phyloP scores from a whole-genome alignment of 2,329 filamentous ascomycete genomes.

The Colletotrichum spaethianum region DNA sequence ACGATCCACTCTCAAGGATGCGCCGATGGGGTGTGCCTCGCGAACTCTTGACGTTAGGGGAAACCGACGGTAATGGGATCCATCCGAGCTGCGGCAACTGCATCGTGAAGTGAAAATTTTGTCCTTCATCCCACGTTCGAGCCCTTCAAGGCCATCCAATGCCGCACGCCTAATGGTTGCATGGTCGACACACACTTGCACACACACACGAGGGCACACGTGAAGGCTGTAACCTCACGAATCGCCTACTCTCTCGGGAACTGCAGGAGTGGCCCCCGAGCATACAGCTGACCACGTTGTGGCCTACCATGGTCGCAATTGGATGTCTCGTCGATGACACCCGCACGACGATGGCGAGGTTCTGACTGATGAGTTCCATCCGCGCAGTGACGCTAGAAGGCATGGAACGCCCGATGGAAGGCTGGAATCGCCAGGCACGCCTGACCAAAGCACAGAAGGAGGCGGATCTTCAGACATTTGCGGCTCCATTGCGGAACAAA shows the following conservation, averaged over 20 bases:
- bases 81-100: conserved; percentile 32
- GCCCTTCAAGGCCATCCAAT: not conserved
- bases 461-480: conserved; percentile 35
- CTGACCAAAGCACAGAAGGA: conserved; percentile 37
- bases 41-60: conserved; percentile 43
- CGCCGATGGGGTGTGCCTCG: conserved; percentile 34
- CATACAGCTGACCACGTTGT: conserved; percentile 29
- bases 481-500: conserved; percentile 35
- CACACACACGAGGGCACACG: not conserved
- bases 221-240: conserved; percentile 6
- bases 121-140: not conserved
- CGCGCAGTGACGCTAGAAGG: conserved; percentile 26
- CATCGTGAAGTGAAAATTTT: conserved; percentile 40
- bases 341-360: conserved; percentile 38
- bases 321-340: conserved; percentile 20
- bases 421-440: conserved; percentile 30
- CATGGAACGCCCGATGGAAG: conserved; percentile 36
- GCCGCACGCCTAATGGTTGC: not conserved
- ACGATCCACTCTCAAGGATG: conserved; percentile 27
- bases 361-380: conserved; percentile 42
- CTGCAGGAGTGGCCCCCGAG: conserved; percentile 9
- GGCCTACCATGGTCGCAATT: conserved; percentile 20
- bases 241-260: conserved; percentile 17
- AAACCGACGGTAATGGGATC: conserved; percentile 38
- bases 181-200: conserved; percentile 13